These are phyloP conservation scores for Zygnema circumcarinatum DNA, from an alignment of 139 green algal genomes.

Conservation along the genomic window DNA sequence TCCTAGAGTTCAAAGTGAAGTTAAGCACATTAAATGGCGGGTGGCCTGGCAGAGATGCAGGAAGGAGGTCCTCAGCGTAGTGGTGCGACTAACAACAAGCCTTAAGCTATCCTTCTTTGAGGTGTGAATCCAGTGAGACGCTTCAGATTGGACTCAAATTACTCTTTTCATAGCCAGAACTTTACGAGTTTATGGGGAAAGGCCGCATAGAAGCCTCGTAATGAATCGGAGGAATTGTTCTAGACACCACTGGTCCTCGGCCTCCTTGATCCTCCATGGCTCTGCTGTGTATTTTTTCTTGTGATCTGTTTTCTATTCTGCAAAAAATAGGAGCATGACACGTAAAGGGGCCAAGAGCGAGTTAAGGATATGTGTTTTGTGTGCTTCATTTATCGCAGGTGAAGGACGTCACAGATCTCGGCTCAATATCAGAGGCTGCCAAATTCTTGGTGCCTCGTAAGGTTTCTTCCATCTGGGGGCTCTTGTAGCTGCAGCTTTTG, in stretches of 20 bases:
- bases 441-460: slow-evolving; percentile 14
- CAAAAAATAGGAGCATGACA: no score
- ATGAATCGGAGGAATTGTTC: no score
- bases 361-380: background rate
- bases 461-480: background rate
- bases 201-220: no score
- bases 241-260: background rate
- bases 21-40: background rate
- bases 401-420: slow-evolving; percentile 21
- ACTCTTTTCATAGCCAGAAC: no score
- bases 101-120: slow-evolving; percentile 24
- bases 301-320: background rate
- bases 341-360: no score
- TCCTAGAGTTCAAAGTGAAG: no score
- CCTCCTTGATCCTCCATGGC: background rate
- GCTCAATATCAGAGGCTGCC: background rate
- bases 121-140: no score
- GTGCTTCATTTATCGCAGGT: slow-evolving; percentile 1
- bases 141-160: no score
- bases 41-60: slow-evolving; percentile 11
- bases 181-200: no score
- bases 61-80: slow-evolving; percentile 13
- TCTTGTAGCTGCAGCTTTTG: background rate
- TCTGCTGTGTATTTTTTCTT: background rate
- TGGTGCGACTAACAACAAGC: background rate